These are phyloP conservation scores for Tulasnella sp. DNA, from an alignment of 768 basidiomycete species.

Conservation along the genomic window DNA sequence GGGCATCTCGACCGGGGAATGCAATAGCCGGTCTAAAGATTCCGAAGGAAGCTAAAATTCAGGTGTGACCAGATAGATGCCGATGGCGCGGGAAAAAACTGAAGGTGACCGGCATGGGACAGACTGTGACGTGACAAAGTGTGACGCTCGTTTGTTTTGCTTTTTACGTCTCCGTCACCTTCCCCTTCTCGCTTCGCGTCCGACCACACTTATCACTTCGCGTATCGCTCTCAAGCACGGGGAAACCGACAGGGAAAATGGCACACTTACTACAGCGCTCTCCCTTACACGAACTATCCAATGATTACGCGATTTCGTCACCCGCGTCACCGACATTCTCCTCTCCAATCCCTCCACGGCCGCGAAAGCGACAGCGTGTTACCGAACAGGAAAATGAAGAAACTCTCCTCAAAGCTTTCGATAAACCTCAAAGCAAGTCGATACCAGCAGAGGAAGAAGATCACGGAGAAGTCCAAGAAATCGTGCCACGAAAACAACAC, in stretches of 20 bases:
- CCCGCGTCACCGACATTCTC: conserved; percentile 13
- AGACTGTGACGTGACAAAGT: not conserved
- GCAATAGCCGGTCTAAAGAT: conserved; percentile 5
- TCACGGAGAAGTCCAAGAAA: not conserved
- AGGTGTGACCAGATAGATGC: not conserved
- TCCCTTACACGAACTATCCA: conserved; percentile 9
- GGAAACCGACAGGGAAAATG: not conserved
- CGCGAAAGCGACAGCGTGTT: conserved; percentile 7
- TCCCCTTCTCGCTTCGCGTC: not conserved
- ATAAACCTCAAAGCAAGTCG: not conserved
- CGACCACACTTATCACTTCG: not conserved
- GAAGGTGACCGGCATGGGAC: not conserved
- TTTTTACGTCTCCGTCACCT: conserved; percentile 1
- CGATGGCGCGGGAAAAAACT: not conserved
- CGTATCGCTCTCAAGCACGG: not conserved
- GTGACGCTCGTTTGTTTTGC: not conserved
- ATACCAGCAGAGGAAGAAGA: not conserved
- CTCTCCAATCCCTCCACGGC: not conserved
- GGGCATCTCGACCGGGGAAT: not conserved
- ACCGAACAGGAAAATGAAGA: conserved; percentile 6
- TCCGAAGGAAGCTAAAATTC: not conserved
- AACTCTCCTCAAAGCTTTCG: not conserved
- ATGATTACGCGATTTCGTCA: not conserved
- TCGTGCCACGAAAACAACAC: not conserved
- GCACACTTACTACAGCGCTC: not conserved